These are phyloP conservation scores for Cryptococcus maquisensis DNA, from an alignment of 1,284 basidiomycete genomes.

Conservation along the genomic window DNA sequence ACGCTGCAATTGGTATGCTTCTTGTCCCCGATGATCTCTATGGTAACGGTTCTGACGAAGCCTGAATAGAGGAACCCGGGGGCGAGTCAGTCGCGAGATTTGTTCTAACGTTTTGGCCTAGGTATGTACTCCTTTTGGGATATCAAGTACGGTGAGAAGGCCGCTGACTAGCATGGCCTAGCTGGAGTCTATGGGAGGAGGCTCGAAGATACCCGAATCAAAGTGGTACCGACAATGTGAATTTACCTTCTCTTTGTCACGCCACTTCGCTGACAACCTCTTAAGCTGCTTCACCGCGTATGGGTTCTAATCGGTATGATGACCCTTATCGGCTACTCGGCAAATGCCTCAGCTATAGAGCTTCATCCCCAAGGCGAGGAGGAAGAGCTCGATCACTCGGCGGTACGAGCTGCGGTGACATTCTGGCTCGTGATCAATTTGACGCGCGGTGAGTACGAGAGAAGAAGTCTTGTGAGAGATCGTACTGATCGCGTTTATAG, in stretches of 20 bases:
- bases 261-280: background rate
- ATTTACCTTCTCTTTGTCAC: background rate
- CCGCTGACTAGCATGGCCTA: background rate
- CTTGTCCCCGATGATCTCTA: background rate
- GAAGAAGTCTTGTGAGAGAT: background rate
- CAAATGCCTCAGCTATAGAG: constrained; percentile 46
- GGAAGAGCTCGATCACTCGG: constrained; percentile 18
- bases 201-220: constrained; percentile 45
- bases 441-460: constrained; percentile 17
- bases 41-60: background rate
- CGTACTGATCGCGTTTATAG: background rate
- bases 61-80: constrained; percentile 18
- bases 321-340: constrained; percentile 43
- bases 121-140: constrained; percentile 8
- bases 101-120: constrained; percentile 42
- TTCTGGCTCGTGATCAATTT: constrained; percentile 43
- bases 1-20: constrained; percentile 35
- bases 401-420: constrained; percentile 29
- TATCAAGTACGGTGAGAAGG: no score
- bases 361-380: constrained; percentile 20
- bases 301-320: constrained; percentile 48
- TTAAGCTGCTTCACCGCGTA: constrained; percentile 38
- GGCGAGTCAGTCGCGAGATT: constrained; percentile 31
- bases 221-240: constrained; percentile 45
- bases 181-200: constrained; percentile 49